phyloP scores from a whole-genome alignment of 176 grass and related monocot genomes.

The Triticum dicoccoides region DNA sequence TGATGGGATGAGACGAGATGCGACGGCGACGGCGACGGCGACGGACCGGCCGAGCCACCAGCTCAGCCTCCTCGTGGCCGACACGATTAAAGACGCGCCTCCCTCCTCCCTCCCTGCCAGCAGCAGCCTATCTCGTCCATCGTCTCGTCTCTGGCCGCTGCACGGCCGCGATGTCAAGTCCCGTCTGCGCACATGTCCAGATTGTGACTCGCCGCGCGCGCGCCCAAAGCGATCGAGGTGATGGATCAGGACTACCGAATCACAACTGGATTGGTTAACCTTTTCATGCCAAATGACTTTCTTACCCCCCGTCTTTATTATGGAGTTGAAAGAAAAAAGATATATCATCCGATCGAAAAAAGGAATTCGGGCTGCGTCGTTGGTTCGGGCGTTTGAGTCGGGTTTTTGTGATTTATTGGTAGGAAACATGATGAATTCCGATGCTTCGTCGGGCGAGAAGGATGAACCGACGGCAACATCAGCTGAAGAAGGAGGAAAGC shows the following conservation, averaged over 20 bases:
- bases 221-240: not conserved
- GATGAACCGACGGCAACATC: too few relatives aligned
- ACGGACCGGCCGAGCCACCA: not conserved
- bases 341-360: too few relatives aligned
- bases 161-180: slow-evolving; percentile 28
- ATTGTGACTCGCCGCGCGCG: not conserved
- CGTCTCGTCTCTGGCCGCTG: slow-evolving; percentile 7
- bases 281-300: not conserved
- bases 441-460: too few relatives aligned
- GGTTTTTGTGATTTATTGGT: too few relatives aligned
- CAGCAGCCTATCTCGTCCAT: too few relatives aligned
- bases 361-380: too few relatives aligned
- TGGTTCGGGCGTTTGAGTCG: too few relatives aligned
- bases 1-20: not conserved
- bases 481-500: too few relatives aligned
- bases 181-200: slow-evolving; percentile 31
- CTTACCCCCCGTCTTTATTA: not conserved
- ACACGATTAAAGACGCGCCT: slow-evolving; percentile 32
- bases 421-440: too few relatives aligned
- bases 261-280: not conserved
- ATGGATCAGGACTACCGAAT: not conserved
- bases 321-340: not conserved
- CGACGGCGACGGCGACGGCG: not conserved
- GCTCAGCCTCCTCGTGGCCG: slow-evolving; percentile 51
- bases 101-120: not conserved